Conservation (phyloP, 805 yeast species). For the Barnettozyma botsteinii region DNA sequence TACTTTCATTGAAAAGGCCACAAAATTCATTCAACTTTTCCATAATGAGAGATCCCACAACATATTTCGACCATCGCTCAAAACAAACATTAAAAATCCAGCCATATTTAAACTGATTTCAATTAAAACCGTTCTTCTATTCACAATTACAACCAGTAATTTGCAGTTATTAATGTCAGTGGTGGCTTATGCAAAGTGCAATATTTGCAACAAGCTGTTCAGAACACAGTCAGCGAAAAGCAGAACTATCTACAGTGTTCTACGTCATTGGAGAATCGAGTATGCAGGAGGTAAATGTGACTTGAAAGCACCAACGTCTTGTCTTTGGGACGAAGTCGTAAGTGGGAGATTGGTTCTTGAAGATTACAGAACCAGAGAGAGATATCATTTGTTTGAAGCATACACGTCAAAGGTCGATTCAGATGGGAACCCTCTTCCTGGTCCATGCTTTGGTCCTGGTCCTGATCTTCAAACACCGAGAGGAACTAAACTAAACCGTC, state of each 20-base stretch:
- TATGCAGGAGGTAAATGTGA: background rate
- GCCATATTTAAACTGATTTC: no score
- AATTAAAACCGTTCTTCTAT: no score
- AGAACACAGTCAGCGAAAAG: background rate
- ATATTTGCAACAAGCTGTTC: background rate
- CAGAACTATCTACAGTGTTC: background rate
- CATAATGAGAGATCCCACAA: no score
- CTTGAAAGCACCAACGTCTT: background rate
- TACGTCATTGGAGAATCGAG: background rate
- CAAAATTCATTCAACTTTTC: no score
- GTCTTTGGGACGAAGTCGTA: background rate
- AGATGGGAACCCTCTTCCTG: background rate
- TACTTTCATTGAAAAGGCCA: no score
- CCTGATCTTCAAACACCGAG: no score
- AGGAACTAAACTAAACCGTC: no score
- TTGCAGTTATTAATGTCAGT: no score
- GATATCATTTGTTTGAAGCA: background rate
- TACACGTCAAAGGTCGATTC: background rate
- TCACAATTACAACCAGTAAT: no score
- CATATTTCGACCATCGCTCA: no score
- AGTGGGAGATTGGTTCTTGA: background rate
- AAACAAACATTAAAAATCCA: no score
- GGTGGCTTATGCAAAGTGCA: background rate
- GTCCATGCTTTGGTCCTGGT: no score
- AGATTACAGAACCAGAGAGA: background rate